A percentile compares a stretch with the other conserved stretches of the same genome.
Conservation (phyloP, 2,329 filamentous ascomycete species). For the Claviceps sp. region DNA sequence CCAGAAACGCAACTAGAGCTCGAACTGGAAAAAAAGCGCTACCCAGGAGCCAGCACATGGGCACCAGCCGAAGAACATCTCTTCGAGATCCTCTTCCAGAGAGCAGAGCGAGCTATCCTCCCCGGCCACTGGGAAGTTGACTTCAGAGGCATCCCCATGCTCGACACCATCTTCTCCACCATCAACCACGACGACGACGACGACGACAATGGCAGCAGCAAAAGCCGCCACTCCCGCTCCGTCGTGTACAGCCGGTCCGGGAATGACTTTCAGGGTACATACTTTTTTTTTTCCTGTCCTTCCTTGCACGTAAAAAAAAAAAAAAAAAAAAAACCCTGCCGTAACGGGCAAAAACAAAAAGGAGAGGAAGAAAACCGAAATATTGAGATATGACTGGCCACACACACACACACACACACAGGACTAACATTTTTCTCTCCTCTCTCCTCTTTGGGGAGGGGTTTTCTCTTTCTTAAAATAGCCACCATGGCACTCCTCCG, state of each 20-base stretch:
- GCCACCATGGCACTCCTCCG: constrained; percentile 25
- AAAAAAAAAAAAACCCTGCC: neutral
- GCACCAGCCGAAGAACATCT: constrained; percentile 33
- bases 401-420: neutral
- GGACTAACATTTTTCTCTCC: neutral
- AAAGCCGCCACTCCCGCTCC: constrained; percentile 16
- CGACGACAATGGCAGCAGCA: neutral
- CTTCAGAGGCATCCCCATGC: constrained; percentile 26
- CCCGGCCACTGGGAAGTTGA: constrained; percentile 27
- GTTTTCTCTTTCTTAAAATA: constrained; percentile 7
- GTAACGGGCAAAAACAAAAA: neutral
- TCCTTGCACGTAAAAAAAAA: neutral
- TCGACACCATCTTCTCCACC: constrained; percentile 22
- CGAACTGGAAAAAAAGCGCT: constrained; percentile 28
- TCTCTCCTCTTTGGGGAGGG: no score
- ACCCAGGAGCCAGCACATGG: constrained; percentile 33
- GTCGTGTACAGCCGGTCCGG: constrained; percentile 23
- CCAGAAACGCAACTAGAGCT: constrained; percentile 18
- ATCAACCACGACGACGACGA: constrained; percentile 10
- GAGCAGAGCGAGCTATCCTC: constrained; percentile 27
- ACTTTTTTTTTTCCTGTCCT: neutral
- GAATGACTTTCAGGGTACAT: constrained; percentile 25
- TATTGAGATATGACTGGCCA: neutral
- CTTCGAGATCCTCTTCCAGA: constrained; percentile 27
- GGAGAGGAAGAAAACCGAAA: neutral